Conservation (phyloP, 2,329 filamentous ascomycete genomes). For the Sordariomycetes sp. region DNA sequence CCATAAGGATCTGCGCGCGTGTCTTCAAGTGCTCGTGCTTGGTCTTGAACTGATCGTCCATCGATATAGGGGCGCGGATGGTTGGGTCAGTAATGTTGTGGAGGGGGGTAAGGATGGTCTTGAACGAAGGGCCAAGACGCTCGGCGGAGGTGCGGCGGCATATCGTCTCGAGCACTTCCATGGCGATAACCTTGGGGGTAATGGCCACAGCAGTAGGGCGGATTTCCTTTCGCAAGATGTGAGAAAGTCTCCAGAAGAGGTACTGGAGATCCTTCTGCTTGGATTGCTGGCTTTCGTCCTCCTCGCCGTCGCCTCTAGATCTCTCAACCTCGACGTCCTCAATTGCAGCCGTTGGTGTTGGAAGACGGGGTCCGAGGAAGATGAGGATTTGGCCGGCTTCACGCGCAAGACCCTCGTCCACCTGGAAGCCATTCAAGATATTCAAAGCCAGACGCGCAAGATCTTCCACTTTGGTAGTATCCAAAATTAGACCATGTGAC, state of each 20-base stretch:
- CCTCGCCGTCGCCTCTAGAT: constrained; percentile 23
- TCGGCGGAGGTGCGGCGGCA: constrained; percentile 49
- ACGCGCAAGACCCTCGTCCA: constrained; percentile 67
- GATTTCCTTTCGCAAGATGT: constrained; percentile 69
- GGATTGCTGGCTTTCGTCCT: constrained; percentile 34
- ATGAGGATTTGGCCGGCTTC: constrained; percentile 75
- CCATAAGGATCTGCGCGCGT: constrained; percentile 69
- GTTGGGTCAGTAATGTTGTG: constrained; percentile 77
- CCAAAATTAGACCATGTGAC: constrained; percentile 61
- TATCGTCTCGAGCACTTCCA: constrained; percentile 66
- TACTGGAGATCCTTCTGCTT: constrained; percentile 48
- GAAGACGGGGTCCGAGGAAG: constrained; percentile 60
- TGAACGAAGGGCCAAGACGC: constrained; percentile 53
- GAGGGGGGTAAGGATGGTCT: constrained; percentile 50
- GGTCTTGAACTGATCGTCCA: constrained; percentile 59
- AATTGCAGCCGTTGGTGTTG: constrained; percentile 23
- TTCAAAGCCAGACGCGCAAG: constrained; percentile 40
- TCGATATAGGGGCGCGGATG: constrained; percentile 62
- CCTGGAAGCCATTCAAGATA: constrained; percentile 50
- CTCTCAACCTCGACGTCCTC: constrained; percentile 33
- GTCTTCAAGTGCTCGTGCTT: constrained; percentile 63
- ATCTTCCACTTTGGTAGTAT: constrained; percentile 52
- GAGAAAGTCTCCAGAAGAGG: constrained; percentile 69
- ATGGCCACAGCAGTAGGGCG: constrained; percentile 54
- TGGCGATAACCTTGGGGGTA: constrained; percentile 64